Percentiles rank a stretch among this genome's conserved stretches.
phyloP scores from a whole-genome alignment of 2,329 filamentous ascomycete genomes.

The Xylaria arbuscula region DNA sequence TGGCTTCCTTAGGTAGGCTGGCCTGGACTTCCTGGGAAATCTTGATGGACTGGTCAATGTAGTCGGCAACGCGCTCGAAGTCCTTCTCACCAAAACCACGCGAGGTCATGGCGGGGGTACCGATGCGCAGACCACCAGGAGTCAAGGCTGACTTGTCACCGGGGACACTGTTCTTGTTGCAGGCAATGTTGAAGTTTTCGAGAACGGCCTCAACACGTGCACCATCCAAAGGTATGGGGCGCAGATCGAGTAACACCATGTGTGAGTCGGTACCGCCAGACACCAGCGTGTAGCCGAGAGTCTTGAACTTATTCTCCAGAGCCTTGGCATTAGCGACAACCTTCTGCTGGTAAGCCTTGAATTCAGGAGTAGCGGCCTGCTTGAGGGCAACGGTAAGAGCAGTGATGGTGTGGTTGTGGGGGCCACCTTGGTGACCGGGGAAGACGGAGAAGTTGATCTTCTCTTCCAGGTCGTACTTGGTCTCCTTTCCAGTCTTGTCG shows the following conservation, averaged over 20 bases:
- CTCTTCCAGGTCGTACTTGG: conserved; percentile 90
- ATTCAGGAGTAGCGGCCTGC: conserved; percentile 90
- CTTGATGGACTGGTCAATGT: conserved; percentile 91
- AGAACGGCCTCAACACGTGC: conserved; percentile 95
- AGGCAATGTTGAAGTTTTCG: conserved; percentile 98
- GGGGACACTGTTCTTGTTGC: conserved; percentile 99
- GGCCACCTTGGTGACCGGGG: conserved; percentile 97
- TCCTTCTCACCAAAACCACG: conserved; percentile 93
- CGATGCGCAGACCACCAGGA: conserved; percentile 93
- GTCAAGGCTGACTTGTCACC: conserved; percentile 97
- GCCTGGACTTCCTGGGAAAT: conserved; percentile 89
- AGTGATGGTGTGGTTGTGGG: conserved; percentile 99
- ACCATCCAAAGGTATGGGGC: conserved; percentile 86
- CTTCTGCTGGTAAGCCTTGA: conserved; percentile 92
- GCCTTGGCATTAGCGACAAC: conserved; percentile 95
- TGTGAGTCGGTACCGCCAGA: conserved; percentile 97
- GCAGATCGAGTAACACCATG: conserved; percentile 95
- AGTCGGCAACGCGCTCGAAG: conserved; percentile 88
- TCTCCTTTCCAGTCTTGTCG: conserved; percentile 92
- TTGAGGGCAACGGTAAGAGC: conserved; percentile 94
- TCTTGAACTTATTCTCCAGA: conserved; percentile 85
- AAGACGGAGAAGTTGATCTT: conserved; percentile 99
- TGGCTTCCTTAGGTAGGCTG: conserved; percentile 91
- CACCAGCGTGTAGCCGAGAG: conserved; percentile 92
- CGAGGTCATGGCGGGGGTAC: conserved; percentile 96